Conservation (phyloP, 129 eudicot genomes). For the Kitagawia praeruptora region DNA sequence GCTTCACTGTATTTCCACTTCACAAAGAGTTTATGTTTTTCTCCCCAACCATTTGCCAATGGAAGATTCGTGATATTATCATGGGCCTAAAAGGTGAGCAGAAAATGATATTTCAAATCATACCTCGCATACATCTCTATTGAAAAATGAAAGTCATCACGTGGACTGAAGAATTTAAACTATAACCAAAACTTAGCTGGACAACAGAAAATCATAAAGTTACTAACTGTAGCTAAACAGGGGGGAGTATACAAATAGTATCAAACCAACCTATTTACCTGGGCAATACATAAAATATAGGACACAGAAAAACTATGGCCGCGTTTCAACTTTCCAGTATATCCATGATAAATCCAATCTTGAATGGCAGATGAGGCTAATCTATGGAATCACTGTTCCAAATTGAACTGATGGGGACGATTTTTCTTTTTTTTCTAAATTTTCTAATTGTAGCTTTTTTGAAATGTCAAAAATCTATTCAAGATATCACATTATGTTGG, state of each 20-base stretch:
- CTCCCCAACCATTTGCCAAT: conserved; percentile 92
- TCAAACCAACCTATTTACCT: background rate
- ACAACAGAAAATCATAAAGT: background rate
- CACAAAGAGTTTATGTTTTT: conserved; percentile 72
- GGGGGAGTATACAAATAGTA: background rate
- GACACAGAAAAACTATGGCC: background rate
- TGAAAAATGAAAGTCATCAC: background rate
- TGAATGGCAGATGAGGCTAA: background rate
- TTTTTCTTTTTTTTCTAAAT: background rate
- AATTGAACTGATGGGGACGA: background rate
- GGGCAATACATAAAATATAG: background rate
- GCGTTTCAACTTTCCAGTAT: background rate
- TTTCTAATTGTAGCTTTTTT: background rate
- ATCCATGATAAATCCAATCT: background rate
- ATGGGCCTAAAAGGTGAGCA: conserved; percentile 58
- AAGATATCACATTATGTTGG: background rate
- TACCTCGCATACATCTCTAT: background rate
- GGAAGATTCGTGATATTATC: conserved; percentile 80
- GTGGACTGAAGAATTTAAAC: background rate
- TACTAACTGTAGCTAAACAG: background rate
- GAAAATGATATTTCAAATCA: background rate
- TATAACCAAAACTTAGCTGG: background rate
- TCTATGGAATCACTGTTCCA: background rate
- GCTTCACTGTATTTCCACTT: conserved; percentile 96
- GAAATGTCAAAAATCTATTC: background rate